phyloP scores from a whole-genome alignment of 108 stramenopile genomes.

The Cylindrotheca closterium region DNA sequence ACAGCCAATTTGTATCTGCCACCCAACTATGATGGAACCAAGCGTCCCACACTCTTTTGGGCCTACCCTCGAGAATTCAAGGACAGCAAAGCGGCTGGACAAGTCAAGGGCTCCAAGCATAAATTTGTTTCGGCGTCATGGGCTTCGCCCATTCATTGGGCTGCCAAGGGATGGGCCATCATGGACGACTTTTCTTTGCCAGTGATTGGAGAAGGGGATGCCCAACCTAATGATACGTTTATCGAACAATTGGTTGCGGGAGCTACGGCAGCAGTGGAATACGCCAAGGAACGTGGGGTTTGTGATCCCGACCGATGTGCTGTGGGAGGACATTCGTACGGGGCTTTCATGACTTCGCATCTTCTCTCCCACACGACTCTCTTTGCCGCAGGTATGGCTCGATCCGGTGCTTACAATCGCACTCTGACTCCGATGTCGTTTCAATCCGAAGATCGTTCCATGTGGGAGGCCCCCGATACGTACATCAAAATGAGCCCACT shows the following conservation, averaged over 20 bases:
- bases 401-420: constrained; percentile 9
- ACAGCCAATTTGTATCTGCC: constrained; percentile 13
- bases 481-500: constrained; percentile 13
- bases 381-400: constrained; percentile 9
- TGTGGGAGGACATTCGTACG: constrained; percentile 11
- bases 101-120: constrained; percentile 13
- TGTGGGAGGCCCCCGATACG: constrained; percentile 6
- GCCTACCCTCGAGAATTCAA: constrained; percentile 13
- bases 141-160: constrained; percentile 15
- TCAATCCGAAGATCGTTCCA: constrained; percentile 9
- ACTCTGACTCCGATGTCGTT: constrained; percentile 13
- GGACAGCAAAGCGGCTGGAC: constrained; percentile 7
- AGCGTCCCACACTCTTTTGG: constrained; percentile 9
- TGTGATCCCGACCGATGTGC: constrained; percentile 7
- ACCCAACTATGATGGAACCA: constrained; percentile 7
- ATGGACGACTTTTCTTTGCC: constrained; percentile 8
- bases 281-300: background rate
- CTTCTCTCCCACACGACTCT: constrained; percentile 8
- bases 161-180: constrained; percentile 8
- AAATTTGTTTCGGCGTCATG: constrained; percentile 3
- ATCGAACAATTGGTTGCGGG: constrained; percentile 9
- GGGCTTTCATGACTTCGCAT: constrained; percentile 7
- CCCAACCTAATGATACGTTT: constrained; percentile 12
- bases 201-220: constrained; percentile 5
- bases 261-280: constrained; percentile 14